These are phyloP conservation scores for Sporothrix pseudoabietina DNA, from an alignment of 2,329 filamentous ascomycete species.

Conservation along the genomic window DNA sequence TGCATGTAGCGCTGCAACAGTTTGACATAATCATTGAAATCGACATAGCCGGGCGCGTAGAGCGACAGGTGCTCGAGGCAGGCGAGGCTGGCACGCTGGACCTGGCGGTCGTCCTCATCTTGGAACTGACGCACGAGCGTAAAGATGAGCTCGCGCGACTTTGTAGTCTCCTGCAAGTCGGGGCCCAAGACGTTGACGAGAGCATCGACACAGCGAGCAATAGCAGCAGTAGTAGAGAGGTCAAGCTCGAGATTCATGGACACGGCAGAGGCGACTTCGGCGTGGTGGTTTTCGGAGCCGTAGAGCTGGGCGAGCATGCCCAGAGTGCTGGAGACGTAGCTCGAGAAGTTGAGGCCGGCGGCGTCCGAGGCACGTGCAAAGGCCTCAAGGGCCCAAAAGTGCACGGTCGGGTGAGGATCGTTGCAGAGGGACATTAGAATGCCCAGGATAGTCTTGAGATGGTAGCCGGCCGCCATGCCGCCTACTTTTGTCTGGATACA, in stretches of 20 bases:
- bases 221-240: constrained; percentile 76
- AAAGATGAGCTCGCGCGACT: constrained; percentile 88
- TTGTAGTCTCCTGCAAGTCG: constrained; percentile 88
- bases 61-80: constrained; percentile 90
- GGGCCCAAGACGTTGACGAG: constrained; percentile 94
- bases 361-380: constrained; percentile 85
- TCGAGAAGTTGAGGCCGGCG: constrained; percentile 87
- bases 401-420: constrained; percentile 90
- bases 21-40: constrained; percentile 81
- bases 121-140: constrained; percentile 83
- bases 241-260: constrained; percentile 91
- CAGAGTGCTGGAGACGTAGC: constrained; percentile 84
- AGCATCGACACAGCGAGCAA: constrained; percentile 89
- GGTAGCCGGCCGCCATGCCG: constrained; percentile 94
- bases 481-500: constrained; percentile 94
- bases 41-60: constrained; percentile 85
- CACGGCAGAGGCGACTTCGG: constrained; percentile 75
- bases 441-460: constrained; percentile 94
- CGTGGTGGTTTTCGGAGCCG: constrained; percentile 85
- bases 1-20: constrained; percentile 76
- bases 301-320: constrained; percentile 95
- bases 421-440: constrained; percentile 98
- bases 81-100: constrained; percentile 74
- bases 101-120: constrained; percentile 67
- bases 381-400: constrained; percentile 94